Evolutionary conservation across 192 early-diverging fungal species (phyloP), one percentile per base, ranked within the genome.

Genomic region (Piromyces finnis): DNA sequence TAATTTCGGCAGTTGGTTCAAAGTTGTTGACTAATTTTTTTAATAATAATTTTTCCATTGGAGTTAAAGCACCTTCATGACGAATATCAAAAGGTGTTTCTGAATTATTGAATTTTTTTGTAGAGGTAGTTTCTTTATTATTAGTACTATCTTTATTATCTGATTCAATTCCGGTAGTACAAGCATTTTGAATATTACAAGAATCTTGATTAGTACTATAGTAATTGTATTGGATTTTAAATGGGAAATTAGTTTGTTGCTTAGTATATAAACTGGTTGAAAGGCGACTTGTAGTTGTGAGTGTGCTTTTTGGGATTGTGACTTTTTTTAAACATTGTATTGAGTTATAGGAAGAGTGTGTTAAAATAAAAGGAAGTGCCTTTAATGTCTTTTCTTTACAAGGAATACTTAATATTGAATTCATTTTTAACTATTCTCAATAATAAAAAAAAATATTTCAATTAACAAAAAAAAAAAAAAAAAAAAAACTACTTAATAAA

Each of bases 21-120:
- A 97, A 89, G 84, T 88, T 88, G 41, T 87, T 82, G 35, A 84
- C 83, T 28, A 97, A 89, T 85, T 95, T 95, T 78, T 92, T 68
- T 14, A 68, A n/a, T 27, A 68, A n/a, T 68, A 68, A 68, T 68
- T 68, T 68, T 68, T 68, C 51, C 51, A 68, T 68, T 27, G 51
- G 51, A 4, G 51, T 68, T 68, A 68, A 68, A n/a, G 51, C 51
- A n/a, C 51, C 51, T 68, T 68, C 51, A n/a, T 68, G 51, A 68
- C 51, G 51, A 68, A 68, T 68, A 68, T 68, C 51, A 68, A 68
- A 68, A 11, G 51, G 51, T 5, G 51, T 68, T 68, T 68, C 51
- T 11, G 51, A 68, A 68, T 68, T 68, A 68, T 68, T 68, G n/a
- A 68, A 68, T n/a, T 68, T 68, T 68, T 68, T 68, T 26, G 51